A percentile compares a stretch with the other conserved stretches of the same genome.
Conservation (phyloP, 1,139 yeast species). For the Casaregolazyma suthepensis region DNA sequence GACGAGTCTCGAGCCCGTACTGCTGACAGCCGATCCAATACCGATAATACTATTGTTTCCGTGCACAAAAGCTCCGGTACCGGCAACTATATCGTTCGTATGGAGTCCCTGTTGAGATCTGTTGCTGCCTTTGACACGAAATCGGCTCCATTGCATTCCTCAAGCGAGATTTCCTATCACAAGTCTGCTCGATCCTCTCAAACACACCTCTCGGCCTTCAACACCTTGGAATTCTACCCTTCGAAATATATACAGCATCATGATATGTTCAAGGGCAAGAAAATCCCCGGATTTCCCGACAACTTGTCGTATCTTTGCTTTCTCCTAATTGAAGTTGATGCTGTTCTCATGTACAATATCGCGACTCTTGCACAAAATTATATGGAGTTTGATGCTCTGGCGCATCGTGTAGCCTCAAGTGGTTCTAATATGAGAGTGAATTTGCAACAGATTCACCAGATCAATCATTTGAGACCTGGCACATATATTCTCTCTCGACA, state of each 20-base stretch:
- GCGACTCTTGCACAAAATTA: constrained; percentile 17
- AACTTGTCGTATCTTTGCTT: constrained; percentile 6
- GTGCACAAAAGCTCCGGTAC: neutral
- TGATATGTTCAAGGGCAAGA: constrained; percentile 1
- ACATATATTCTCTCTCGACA: constrained; percentile 17
- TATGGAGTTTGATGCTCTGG: constrained; percentile 18
- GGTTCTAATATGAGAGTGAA: constrained; percentile 21
- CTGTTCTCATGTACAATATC: constrained; percentile 19
- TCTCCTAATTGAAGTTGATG: constrained; percentile 20
- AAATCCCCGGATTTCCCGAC: constrained; percentile 1
- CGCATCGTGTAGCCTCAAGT: constrained; percentile 18
- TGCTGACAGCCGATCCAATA: neutral
- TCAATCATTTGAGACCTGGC: constrained; percentile 25
- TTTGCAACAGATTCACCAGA: constrained; percentile 21
- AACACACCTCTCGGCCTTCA: neutral
- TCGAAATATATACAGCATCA: neutral
- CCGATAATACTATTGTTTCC: neutral
- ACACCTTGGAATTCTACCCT: neutral
- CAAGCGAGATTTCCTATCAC: neutral
- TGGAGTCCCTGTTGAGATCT: neutral
- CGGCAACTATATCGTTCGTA: neutral
- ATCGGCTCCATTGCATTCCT: neutral
- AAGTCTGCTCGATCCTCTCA: constrained; percentile 1
- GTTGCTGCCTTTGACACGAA: neutral
- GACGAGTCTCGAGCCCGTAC: neutral